Percentiles rank a stretch among this genome's conserved stretches.
Conservation (phyloP, 768 basidiomycete genomes). For the Suillus ampliporus region DNA sequence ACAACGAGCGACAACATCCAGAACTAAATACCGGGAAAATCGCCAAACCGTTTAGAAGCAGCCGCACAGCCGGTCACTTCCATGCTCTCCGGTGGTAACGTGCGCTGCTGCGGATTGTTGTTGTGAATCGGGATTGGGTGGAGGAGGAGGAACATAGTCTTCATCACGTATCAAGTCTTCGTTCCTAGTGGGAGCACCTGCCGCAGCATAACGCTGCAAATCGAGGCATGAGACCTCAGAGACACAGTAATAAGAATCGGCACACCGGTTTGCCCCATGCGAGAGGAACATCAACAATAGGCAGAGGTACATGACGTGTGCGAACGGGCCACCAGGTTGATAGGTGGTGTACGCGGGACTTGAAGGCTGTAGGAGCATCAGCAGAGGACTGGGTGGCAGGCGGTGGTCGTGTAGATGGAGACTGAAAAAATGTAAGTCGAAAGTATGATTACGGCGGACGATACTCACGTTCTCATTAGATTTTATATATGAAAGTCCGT, state of each 20-base stretch:
- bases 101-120: neutral
- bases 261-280: neutral
- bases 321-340: neutral
- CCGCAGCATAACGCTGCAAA: neutral
- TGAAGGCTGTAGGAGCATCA: neutral
- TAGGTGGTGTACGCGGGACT: neutral
- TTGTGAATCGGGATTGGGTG: neutral
- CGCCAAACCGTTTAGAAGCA: neutral
- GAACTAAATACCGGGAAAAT: too few species aligned
- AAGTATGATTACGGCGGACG: neutral
- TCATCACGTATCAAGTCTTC: neutral
- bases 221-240: neutral
- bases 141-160: neutral
- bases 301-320: neutral
- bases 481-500: neutral
- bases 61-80: neutral
- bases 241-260: neutral
- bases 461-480: neutral
- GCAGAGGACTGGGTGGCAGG: neutral
- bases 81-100: neutral
- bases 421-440: neutral
- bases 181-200: neutral
- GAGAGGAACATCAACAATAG: neutral
- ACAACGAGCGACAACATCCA: too few species aligned
- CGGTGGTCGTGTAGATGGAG: neutral